A percentile compares a stretch with the other conserved stretches of the same genome.
Conservation (phyloP, 148 eudicot genomes). For the Camellia japonica region DNA sequence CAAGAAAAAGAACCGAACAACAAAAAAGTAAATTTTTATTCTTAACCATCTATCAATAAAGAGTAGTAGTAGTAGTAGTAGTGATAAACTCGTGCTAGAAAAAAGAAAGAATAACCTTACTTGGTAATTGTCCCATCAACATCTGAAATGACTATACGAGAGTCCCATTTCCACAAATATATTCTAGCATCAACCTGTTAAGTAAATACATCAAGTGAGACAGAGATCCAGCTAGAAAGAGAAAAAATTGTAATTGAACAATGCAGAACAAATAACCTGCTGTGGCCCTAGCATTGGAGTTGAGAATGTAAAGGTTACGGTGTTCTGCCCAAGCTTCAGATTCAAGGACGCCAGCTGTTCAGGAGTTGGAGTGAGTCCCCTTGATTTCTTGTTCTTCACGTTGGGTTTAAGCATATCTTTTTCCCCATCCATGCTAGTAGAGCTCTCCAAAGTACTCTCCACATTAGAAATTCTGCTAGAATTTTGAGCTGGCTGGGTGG, state of each 20-base stretch:
- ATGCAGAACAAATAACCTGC: conserved; percentile 43
- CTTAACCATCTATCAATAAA: background rate
- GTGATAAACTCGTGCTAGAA: background rate
- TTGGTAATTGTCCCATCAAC: conserved; percentile 99
- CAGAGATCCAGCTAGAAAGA: conserved; percentile 1
- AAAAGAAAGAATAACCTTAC: conserved; percentile 38
- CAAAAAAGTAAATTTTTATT: background rate
- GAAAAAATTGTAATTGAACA: conserved; percentile 4
- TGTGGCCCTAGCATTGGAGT: conserved; percentile 80
- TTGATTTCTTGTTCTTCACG: conserved; percentile 40
- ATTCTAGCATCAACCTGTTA: conserved; percentile 88
- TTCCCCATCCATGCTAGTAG: conserved; percentile 16
- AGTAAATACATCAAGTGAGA: background rate
- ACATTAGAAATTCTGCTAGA: conserved; percentile 21
- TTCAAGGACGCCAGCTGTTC: conserved; percentile 82
- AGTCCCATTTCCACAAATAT: conserved; percentile 91
- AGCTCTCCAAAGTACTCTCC: conserved; percentile 25
- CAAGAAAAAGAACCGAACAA: background rate
- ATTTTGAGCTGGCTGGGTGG: conserved; percentile 13
- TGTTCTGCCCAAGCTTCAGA: conserved; percentile 77
- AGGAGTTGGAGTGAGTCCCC: conserved; percentile 65
- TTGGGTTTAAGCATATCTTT: conserved; percentile 28
- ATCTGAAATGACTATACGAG: conserved; percentile 85
- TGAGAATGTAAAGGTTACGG: conserved; percentile 69
- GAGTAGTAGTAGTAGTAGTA: background rate